A percentile compares a stretch with the other conserved stretches of the same genome.
Evolutionary conservation across 2,329 filamentous ascomycete genomes (phyloP).

Genomic region (Graphilbum ipis-grandicollis): DNA sequence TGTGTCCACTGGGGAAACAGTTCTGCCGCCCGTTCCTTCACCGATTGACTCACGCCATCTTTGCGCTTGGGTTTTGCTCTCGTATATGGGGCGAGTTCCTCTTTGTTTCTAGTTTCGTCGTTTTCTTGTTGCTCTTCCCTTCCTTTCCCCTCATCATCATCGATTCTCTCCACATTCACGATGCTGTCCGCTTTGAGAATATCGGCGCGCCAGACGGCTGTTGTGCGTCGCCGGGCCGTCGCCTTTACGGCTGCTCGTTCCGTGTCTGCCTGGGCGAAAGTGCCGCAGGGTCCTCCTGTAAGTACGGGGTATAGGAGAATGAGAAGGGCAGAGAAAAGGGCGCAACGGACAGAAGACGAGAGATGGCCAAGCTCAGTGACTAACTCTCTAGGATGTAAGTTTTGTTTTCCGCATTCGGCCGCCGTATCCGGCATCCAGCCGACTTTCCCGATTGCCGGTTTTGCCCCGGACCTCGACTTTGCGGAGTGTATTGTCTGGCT

Average conservation of each 20-base stretch:
- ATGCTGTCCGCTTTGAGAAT: constrained; percentile 41
- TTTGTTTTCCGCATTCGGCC: neutral
- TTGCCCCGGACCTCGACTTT: neutral
- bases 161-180: constrained; percentile 11
- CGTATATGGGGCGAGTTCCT: neutral
- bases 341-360: too few species aligned
- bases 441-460: neutral
- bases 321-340: neutral
- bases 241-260: constrained; percentile 29
- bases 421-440: neutral
- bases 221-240: constrained; percentile 20
- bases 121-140: neutral
- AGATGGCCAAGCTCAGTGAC: neutral
- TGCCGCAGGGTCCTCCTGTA: constrained; percentile 88
- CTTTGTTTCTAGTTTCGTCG: neutral
- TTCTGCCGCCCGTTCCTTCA: too few species aligned
- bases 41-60: neutral
- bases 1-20: too few species aligned
- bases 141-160: neutral
- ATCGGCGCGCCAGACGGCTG: constrained; percentile 29
- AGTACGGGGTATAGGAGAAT: constrained; percentile 23
- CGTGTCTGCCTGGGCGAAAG: constrained; percentile 76
- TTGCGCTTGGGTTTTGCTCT: too few species aligned
- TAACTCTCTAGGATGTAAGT: constrained; percentile 19
- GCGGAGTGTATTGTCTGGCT: constrained; percentile 3